Percentiles rank a stretch among this genome's conserved stretches.
Conservation (phyloP, 2,329 filamentous ascomycete species). For the Trichoderma sp. region DNA sequence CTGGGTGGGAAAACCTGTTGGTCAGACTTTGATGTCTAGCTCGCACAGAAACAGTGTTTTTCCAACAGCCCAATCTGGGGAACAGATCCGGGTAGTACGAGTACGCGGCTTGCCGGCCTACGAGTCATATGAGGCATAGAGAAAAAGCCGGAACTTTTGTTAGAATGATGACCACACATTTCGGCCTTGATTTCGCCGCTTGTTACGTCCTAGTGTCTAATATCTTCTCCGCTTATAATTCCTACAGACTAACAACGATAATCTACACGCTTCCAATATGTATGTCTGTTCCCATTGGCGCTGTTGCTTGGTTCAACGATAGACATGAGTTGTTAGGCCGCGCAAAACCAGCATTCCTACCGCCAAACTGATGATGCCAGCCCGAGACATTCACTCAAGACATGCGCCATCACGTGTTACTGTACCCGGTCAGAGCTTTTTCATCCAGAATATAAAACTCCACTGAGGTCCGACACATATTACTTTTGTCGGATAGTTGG, state of each 20-base stretch:
- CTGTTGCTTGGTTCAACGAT: neutral
- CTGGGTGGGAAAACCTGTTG: neutral
- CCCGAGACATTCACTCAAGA: neutral
- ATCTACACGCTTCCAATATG: neutral
- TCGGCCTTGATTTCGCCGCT: neutral
- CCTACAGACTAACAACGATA: neutral
- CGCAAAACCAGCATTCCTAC: neutral
- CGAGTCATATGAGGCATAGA: neutral
- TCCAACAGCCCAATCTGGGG: neutral
- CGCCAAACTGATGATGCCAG: neutral
- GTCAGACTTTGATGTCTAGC: neutral
- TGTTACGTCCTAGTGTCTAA: neutral
- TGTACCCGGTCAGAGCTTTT: conserved; percentile 37
- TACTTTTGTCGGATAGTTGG: neutral
- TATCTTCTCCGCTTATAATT: neutral
- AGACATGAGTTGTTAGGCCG: neutral
- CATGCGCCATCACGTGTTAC: neutral
- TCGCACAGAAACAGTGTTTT: neutral
- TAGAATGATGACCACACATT: neutral
- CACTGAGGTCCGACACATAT: neutral
- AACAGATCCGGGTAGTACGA: neutral
- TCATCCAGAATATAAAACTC: neutral
- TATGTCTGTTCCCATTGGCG: neutral
- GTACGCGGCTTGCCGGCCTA: neutral
- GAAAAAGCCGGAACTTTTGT: neutral